Percentiles rank a stretch among this genome's conserved stretches.
phyloP scores from a whole-genome alignment of 2,329 filamentous ascomycete species.

The Colletotrichum chlorophyti region DNA sequence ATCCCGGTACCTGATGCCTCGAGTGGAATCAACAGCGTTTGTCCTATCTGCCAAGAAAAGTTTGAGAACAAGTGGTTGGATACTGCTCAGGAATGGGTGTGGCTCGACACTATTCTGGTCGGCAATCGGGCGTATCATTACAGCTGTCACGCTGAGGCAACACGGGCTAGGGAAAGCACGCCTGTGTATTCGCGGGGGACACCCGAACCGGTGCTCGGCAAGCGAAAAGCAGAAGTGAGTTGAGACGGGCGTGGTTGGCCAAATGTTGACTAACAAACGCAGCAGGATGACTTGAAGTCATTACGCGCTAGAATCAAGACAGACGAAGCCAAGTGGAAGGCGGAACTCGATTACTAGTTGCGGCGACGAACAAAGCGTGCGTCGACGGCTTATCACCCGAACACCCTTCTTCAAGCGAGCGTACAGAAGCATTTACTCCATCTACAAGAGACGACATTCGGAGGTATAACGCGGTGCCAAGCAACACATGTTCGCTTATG shows the following conservation, averaged over 20 bases:
- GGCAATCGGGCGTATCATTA: constrained; percentile 86
- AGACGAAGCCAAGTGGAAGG: constrained; percentile 30
- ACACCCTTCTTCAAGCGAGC: too few species aligned
- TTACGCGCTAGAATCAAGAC: constrained; percentile 37
- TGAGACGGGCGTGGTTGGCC: neutral
- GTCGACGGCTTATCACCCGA: neutral
- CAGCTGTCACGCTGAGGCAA: constrained; percentile 86
- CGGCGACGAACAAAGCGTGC: neutral
- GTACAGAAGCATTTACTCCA: too few species aligned
- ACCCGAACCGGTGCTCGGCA: constrained; percentile 72
- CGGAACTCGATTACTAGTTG: constrained; percentile 18
- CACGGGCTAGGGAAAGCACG: constrained; percentile 64
- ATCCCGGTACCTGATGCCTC: constrained; percentile 85
- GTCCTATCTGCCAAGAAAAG: constrained; percentile 93
- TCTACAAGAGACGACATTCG: neutral
- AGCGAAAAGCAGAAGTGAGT: constrained; percentile 76
- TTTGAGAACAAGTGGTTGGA: constrained; percentile 94
- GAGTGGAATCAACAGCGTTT: constrained; percentile 76
- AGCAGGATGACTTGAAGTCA: constrained; percentile 41
- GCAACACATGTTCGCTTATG: neutral
- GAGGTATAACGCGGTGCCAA: constrained; percentile 10
- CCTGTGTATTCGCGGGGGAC: constrained; percentile 54
- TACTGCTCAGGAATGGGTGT: constrained; percentile 95
- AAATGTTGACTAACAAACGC: constrained; percentile 32
- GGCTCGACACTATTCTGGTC: constrained; percentile 85